Base-by-base conservation (phyloP, 768 basidiomycete species). In the Boletus tomentosulus region DNA sequence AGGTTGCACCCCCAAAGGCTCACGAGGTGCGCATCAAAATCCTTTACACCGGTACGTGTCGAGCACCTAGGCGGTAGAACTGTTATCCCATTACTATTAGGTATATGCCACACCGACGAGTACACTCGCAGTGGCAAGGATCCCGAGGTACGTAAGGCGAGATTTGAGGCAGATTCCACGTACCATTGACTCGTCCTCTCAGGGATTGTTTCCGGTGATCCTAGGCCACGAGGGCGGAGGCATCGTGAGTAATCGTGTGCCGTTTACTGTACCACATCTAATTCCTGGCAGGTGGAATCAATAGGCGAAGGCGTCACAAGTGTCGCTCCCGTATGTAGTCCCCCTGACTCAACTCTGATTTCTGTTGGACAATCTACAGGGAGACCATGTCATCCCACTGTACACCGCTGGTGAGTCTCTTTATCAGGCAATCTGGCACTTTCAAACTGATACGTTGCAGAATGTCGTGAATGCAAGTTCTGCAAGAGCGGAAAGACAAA, bases 401-500 rank as follows among this genome's bases (percentile, higher is more conserved):
- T 94, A 98, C 71, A 98, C 93, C 30, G 94, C 94, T 43, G 93
- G 93, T 88, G 50, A 51, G 78, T 24, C n/a, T 51, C 46, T 34
- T 27, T 25, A 3, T 13, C 16, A 12, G 11, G 34, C 4, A 11
- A 39, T 35, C 33, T 8, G 13, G 22, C 22, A 55, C 45, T 10
- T 46, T 46, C 27, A 19, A 46, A 19, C 43, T 53, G 42, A 55
- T 50, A 24, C 35, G 12, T 50, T 67, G 11, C 58, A 88, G 94
- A 97, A 72, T 97, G 93, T 67, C 83, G 82, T 35, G 88, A 99
- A 74, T 99, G 97, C 78, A 98, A 98, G 72, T 98, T 98, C 78
- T 99, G 97, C 80, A 96, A 87, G 73, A 92, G 89, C 56, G 92
- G 91, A 50, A 98, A 98, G 80, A 99, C 97, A 53, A 99, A 99